Conservation (phyloP, 2,329 filamentous ascomycete genomes). For the Penicillium sp. region DNA sequence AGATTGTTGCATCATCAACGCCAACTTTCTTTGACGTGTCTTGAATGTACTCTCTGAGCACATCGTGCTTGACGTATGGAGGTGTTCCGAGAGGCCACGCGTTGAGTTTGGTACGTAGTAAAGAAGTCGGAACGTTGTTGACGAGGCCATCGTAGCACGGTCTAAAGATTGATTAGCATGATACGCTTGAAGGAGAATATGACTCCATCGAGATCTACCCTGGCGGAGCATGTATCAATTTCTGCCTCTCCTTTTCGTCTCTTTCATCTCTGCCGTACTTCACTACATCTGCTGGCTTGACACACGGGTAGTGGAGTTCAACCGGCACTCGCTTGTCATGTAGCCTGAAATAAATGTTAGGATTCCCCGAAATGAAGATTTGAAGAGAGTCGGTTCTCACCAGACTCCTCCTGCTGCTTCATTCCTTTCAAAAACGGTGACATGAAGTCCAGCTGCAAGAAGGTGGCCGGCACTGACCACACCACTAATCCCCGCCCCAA, state of each 20-base stretch:
- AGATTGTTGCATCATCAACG: slow-evolving; percentile 54
- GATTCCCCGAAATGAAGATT: not conserved
- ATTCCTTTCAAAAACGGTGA: slow-evolving; percentile 58
- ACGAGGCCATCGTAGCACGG: slow-evolving; percentile 56
- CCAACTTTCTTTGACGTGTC: slow-evolving; percentile 56
- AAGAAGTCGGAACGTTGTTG: slow-evolving; percentile 57
- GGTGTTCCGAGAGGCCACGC: slow-evolving; percentile 62
- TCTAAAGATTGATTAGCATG: slow-evolving; percentile 30
- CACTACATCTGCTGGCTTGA: slow-evolving; percentile 39
- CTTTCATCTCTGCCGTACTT: slow-evolving; percentile 22
- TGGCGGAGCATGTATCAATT: slow-evolving; percentile 49
- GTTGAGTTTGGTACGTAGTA: slow-evolving; percentile 54
- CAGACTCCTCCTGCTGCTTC: slow-evolving; percentile 58
- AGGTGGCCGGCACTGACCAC: slow-evolving; percentile 52
- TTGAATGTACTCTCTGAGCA: slow-evolving; percentile 63
- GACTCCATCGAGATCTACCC: slow-evolving; percentile 37
- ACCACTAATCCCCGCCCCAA: slow-evolving; percentile 57
- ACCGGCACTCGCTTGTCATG: slow-evolving; percentile 53
- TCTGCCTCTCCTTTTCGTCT: slow-evolving; percentile 19
- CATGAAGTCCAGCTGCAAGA: slow-evolving; percentile 48
- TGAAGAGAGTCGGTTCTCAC: slow-evolving; percentile 35
- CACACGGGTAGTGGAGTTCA: slow-evolving; percentile 52
- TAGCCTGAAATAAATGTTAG: slow-evolving; percentile 38
- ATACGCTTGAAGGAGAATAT: no score
- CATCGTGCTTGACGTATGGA: slow-evolving; percentile 60